Conservation (phyloP, 2,329 filamentous ascomycete genomes). For the Fusarium sp. region DNA sequence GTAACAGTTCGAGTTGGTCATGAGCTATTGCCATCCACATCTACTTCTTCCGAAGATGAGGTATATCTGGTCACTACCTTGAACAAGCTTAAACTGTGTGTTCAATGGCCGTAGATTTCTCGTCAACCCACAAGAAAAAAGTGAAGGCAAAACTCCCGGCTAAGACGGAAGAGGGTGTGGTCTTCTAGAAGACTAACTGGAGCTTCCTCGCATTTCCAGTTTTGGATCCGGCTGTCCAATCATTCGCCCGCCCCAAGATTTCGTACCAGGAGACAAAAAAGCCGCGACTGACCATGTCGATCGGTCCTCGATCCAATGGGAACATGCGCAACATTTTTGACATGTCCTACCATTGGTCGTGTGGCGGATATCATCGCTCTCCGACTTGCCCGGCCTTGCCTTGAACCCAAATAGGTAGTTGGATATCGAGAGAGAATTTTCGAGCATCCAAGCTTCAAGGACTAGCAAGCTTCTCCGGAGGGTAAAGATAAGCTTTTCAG, state of each 20-base stretch:
- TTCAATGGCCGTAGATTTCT: not conserved
- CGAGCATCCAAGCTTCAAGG: not conserved
- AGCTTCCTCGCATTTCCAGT: slow-evolving; percentile 28
- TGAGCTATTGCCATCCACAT: not conserved
- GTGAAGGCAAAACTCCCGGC: not conserved
- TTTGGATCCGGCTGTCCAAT: slow-evolving; percentile 23
- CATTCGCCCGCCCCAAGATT: slow-evolving; percentile 16
- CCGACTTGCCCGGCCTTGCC: slow-evolving; percentile 34
- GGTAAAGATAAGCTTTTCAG: slow-evolving; percentile 17
- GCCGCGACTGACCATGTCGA: slow-evolving; percentile 29
- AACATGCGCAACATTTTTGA: slow-evolving; percentile 27
- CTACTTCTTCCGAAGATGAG: not conserved
- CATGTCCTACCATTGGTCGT: slow-evolving; percentile 33
- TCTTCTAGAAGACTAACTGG: slow-evolving; percentile 43
- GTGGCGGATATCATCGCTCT: slow-evolving; percentile 31
- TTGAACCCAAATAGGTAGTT: slow-evolving; percentile 25
- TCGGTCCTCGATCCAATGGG: slow-evolving; percentile 31
- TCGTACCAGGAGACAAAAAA: slow-evolving; percentile 13
- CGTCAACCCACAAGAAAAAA: not conserved
- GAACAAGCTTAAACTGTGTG: not conserved
- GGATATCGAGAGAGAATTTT: slow-evolving; percentile 26
- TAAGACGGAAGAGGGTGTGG: slow-evolving; percentile 9
- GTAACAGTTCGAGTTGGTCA: not conserved
- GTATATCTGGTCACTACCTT: not conserved
- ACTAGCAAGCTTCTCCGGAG: slow-evolving; percentile 2